These are phyloP conservation scores for Pseudogymnoascus sp. DNA, from an alignment of 2,329 filamentous ascomycete species.

Conservation along the genomic window DNA sequence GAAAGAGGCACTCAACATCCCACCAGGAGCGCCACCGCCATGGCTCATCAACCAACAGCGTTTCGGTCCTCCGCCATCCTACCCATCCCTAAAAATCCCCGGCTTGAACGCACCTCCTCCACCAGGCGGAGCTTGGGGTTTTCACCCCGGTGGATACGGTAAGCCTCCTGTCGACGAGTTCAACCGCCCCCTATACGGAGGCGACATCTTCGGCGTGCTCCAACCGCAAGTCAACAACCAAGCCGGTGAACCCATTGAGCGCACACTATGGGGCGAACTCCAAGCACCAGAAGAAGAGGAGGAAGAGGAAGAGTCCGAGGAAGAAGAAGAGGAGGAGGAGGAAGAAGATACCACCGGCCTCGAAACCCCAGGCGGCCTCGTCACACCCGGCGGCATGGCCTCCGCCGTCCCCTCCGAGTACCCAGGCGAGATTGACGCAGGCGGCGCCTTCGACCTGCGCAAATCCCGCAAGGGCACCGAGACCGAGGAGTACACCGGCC, in stretches of 20 bases:
- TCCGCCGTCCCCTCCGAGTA: slow-evolving; percentile 79
- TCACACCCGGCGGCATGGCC: slow-evolving; percentile 73
- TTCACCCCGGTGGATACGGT: slow-evolving; percentile 89
- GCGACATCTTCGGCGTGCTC: slow-evolving; percentile 83
- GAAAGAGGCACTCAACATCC: slow-evolving; percentile 89
- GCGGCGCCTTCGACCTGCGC: slow-evolving; percentile 83
- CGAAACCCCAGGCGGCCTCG: slow-evolving; percentile 68
- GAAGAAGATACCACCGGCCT: slow-evolving; percentile 57
- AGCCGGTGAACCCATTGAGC: slow-evolving; percentile 74
- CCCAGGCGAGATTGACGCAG: slow-evolving; percentile 65
- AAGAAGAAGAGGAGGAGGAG: slow-evolving; percentile 60
- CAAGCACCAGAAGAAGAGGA: slow-evolving; percentile 68
- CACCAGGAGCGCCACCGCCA: slow-evolving; percentile 83
- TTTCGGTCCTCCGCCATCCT: slow-evolving; percentile 86
- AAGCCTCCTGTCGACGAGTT: slow-evolving; percentile 93
- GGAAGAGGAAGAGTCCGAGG: slow-evolving; percentile 63
- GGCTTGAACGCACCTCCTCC: slow-evolving; percentile 92
- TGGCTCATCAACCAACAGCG: slow-evolving; percentile 98
- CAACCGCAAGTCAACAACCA: slow-evolving; percentile 54
- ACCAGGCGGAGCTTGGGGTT: slow-evolving; percentile 85
- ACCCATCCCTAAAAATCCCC: slow-evolving; percentile 89
- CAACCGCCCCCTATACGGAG: slow-evolving; percentile 84
- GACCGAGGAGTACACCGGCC: slow-evolving; percentile 70
- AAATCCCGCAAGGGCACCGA: slow-evolving; percentile 81
- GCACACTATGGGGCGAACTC: slow-evolving; percentile 84